A percentile compares a stretch with the other conserved stretches of the same genome.
Conservation (phyloP, 1,284 basidiomycete species). For the Exsudoporus floridanus region DNA sequence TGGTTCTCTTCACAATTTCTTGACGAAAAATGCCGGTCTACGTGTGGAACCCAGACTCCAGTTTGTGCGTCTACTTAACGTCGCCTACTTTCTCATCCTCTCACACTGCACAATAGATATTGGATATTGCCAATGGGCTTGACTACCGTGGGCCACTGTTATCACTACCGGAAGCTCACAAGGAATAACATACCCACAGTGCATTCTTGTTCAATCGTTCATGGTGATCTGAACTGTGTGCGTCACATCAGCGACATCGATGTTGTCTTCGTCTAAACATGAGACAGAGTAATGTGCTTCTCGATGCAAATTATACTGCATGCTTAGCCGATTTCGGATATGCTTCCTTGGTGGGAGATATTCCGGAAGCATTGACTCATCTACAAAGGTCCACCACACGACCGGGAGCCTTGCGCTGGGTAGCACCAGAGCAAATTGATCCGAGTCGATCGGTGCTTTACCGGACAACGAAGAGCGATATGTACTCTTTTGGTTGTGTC, state of each 20-base stretch:
- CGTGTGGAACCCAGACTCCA: neutral
- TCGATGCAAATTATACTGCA: neutral
- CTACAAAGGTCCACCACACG: too few species aligned
- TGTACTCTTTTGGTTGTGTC: constrained; percentile 18
- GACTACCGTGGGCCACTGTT: constrained; percentile 9
- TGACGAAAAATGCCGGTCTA: neutral
- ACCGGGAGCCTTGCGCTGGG: too few species aligned
- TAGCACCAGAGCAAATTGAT: too few species aligned
- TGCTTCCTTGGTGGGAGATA: neutral
- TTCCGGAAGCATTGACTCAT: too few species aligned
- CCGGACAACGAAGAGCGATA: constrained; percentile 5
- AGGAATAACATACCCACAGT: too few species aligned
- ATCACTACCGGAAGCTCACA: too few species aligned
- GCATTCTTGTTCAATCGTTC: too few species aligned
- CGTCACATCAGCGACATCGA: neutral
- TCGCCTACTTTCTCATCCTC: neutral
- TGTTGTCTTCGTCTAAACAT: neutral
- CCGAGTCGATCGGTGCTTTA: too few species aligned
- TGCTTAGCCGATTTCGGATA: neutral
- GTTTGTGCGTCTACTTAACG: constrained; percentile 4
- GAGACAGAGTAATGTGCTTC: neutral
- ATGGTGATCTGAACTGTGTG: too few species aligned
- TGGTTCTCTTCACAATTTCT: constrained; percentile 10
- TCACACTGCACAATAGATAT: neutral
- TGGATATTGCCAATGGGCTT: constrained; percentile 13